A percentile compares a stretch with the other conserved stretches of the same genome.
These are phyloP conservation scores for Carallia pectinifolia DNA, from an alignment of 345 rosid genomes.

Conservation along the genomic window DNA sequence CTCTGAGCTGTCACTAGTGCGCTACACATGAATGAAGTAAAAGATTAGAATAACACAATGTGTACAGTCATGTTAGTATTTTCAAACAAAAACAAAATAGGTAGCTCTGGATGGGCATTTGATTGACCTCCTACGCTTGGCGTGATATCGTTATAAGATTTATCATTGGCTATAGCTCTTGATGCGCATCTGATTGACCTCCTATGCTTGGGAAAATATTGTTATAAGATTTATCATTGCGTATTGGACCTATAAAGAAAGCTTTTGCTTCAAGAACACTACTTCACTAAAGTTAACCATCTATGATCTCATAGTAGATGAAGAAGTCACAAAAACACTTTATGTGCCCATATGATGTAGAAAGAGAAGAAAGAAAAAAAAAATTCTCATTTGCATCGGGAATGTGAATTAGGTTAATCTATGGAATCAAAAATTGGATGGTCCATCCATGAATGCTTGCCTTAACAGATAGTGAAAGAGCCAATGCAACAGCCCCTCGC, in stretches of 20 bases:
- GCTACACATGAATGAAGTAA: slow-evolving; percentile 38
- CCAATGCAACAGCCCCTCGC: slow-evolving; percentile 90
- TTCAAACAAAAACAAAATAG: not conserved
- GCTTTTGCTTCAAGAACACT: not conserved
- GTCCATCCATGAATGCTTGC: slow-evolving; percentile 39
- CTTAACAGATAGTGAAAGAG: slow-evolving; percentile 89
- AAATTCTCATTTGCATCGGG: too few relatives aligned
- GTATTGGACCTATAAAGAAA: not conserved
- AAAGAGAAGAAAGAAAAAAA: too few relatives aligned
- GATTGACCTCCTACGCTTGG: not conserved
- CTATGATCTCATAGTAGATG: not conserved
- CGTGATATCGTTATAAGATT: not conserved
- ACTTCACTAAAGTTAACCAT: not conserved
- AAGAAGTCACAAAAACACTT: not conserved
- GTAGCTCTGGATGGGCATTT: not conserved
- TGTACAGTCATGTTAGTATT: not conserved
- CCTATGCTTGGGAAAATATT: not conserved
- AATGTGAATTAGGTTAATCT: not conserved
- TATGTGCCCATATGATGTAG: too few relatives aligned
- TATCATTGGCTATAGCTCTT: not conserved
- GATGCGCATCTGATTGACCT: not conserved
- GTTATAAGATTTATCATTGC: not conserved
- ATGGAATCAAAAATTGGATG: not conserved
- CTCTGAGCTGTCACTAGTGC: slow-evolving; percentile 49
- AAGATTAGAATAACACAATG: slow-evolving; percentile 7